Evolutionary conservation across 208 protist species (phyloP).

Genomic region (Acanthamoeba healyi): DNA sequence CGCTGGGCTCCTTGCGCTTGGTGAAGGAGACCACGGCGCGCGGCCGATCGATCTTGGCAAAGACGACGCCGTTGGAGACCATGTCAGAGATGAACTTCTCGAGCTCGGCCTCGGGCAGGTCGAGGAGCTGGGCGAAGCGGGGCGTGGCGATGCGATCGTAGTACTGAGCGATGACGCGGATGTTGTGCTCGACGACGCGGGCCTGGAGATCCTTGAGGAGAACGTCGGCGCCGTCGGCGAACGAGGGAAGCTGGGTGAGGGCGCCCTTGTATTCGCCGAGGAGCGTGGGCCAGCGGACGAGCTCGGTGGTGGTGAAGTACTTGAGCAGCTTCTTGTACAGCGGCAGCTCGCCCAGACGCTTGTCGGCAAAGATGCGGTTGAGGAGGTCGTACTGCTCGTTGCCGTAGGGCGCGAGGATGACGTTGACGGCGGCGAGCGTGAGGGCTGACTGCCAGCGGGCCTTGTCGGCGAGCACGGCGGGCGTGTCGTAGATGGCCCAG

Average conservation of each 20-base stretch:
- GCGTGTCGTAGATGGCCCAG: constrained; percentile 94
- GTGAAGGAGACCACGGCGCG: constrained; percentile 95
- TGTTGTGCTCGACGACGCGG: constrained; percentile 97
- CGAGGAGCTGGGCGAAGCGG: constrained; percentile 94
- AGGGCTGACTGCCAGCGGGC: constrained; percentile 63
- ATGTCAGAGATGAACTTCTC: constrained; percentile 95
- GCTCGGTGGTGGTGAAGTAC: constrained; percentile 79
- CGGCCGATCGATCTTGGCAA: constrained; percentile 96
- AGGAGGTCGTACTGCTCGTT: constrained; percentile 88
- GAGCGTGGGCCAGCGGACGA: constrained; percentile 90
- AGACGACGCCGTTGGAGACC: constrained; percentile 94
- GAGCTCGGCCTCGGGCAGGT: constrained; percentile 91
- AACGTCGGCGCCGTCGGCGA: constrained; percentile 83
- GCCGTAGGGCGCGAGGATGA: constrained; percentile 83
- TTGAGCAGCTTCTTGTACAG: constrained; percentile 74
- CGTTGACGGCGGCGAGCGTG: constrained; percentile 83
- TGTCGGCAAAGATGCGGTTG: constrained; percentile 85
- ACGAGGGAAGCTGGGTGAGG: constrained; percentile 90
- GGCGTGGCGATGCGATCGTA: constrained; percentile 95
- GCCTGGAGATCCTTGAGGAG: constrained; percentile 90
- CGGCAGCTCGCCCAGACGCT: constrained; percentile 84
- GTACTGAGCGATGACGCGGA: constrained; percentile 95
- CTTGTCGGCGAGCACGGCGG: constrained; percentile 45
- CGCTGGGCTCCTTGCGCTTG: constrained; percentile 92
- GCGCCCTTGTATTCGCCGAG: constrained; percentile 87